phyloP scores from a whole-genome alignment of 305 asterid species.

The Ilex paraguariensis region DNA sequence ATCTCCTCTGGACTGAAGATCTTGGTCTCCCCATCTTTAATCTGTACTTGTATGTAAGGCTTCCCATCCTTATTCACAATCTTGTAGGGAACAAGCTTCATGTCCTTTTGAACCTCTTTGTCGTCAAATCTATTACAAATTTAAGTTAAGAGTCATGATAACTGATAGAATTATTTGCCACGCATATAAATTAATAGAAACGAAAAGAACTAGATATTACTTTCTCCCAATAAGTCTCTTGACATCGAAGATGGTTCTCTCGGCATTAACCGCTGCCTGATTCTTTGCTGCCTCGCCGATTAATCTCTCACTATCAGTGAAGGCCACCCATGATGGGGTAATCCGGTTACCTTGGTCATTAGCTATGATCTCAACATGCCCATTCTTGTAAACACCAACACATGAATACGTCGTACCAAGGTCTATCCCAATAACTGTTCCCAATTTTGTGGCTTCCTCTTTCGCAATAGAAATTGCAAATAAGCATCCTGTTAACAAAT shows the following conservation, averaged over 20 bases:
- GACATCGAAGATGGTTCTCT: slow-evolving; percentile 53
- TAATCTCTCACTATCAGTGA: slow-evolving; percentile 50
- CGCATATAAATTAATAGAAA: no score
- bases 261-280: slow-evolving; percentile 52
- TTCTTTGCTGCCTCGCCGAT: slow-evolving; percentile 66
- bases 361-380: slow-evolving; percentile 30
- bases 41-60: slow-evolving; percentile 52
- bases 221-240: slow-evolving; percentile 61
- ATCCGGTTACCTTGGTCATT: slow-evolving; percentile 41
- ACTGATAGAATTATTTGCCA: background rate
- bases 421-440: slow-evolving; percentile 54
- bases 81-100: slow-evolving; percentile 53
- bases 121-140: slow-evolving; percentile 38
- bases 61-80: slow-evolving; percentile 53
- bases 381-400: slow-evolving; percentile 56
- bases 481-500: no score
- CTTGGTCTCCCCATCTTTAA: slow-evolving; percentile 16
- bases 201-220: slow-evolving; percentile 10
- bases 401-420: slow-evolving; percentile 56
- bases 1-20: slow-evolving; percentile 65
- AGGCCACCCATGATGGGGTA: slow-evolving; percentile 62
- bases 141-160: background rate
- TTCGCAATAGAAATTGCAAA: no score
- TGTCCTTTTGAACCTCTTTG: slow-evolving; percentile 53
- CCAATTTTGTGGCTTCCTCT: slow-evolving; percentile 5